Conservation (phyloP, 768 basidiomycete genomes). For the Collybiopsis luxurians region DNA sequence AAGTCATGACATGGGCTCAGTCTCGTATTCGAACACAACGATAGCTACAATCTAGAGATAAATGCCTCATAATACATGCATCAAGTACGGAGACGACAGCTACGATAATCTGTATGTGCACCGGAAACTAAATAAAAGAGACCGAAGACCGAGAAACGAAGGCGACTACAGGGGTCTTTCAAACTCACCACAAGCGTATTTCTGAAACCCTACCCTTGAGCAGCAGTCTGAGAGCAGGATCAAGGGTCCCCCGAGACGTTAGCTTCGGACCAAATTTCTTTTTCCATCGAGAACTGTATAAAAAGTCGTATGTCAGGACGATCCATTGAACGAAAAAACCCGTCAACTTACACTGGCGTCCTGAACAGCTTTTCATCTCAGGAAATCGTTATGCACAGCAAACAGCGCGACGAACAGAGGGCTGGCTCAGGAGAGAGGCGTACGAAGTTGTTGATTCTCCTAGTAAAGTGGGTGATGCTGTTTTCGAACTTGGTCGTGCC, state of each 20-base stretch:
- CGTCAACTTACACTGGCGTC: constrained; percentile 51
- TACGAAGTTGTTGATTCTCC: constrained; percentile 69
- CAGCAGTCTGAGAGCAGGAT: constrained; percentile 68
- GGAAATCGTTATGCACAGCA: constrained; percentile 84
- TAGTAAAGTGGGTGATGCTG: constrained; percentile 83
- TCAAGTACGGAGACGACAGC: too few relatives aligned
- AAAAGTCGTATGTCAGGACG: constrained; percentile 10
- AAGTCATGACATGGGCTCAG: too few relatives aligned
- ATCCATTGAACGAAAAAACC: neutral
- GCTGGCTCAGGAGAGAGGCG: too few relatives aligned
- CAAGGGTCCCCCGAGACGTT: constrained; percentile 85
- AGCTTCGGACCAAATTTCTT: constrained; percentile 70
- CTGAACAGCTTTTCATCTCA: constrained; percentile 85
- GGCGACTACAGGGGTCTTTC: too few relatives aligned
- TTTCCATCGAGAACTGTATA: constrained; percentile 50
- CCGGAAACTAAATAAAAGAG: constrained; percentile 73
- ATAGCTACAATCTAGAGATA: too few relatives aligned
- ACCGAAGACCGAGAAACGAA: too few relatives aligned
- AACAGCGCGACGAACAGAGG: constrained; percentile 62
- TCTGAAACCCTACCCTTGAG: constrained; percentile 81
- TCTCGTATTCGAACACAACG: too few relatives aligned
- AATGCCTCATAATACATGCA: too few relatives aligned
- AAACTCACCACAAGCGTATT: constrained; percentile 52
- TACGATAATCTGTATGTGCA: constrained; percentile 79
- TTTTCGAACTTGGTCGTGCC: too few relatives aligned